Base-by-base conservation (phyloP, 2,329 filamentous ascomycete genomes). In the Fusarium lateritium region DNA sequence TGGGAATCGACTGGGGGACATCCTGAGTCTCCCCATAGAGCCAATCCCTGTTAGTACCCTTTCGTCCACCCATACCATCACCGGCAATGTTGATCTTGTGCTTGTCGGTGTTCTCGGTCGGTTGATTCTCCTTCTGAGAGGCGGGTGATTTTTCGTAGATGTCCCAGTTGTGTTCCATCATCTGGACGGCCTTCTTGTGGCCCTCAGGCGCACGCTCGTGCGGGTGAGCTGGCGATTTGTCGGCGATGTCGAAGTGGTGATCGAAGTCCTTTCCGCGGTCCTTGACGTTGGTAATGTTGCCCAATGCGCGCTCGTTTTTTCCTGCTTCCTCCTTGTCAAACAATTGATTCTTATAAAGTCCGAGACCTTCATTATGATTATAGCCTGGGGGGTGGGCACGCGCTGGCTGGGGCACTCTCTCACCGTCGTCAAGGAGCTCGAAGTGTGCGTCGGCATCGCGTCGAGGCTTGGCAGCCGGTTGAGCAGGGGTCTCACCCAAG, bases 371-470 rank as follows among this genome's bases (percentile, higher is more conserved):
- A 79, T 93, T 94, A 59, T 89, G 86, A 38, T 80, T 84, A n/a
- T 84, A 79, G 44, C 87, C 88, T 57, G 83, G 85, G 53, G 84
- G 84, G 50, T 76, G 76, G 43, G 83, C 82, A 49, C 79, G 75
- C 52, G 84, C 83, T 43, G 82, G 80, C 56, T 85, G 83, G 9
- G 82, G 84, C 17, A 84, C 81, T 50, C 88, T 87, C 34, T 86
- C 86, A 49, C 88, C 89, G 57, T 94, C 90, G 76, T 98, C 94
- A 55, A 88, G 84, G 74, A 98, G 87, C 65, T 96, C 90, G 76
- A 97, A 98, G 79, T 98, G 94, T 2, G 89, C 82, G 76, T 94
- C 90, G 19, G 92, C 91, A 73, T 97, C 93, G 42, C 90, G 92
- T 62, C 95, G 92, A 38, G 92, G 86, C 77, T 92, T 92, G 73